Evolutionary conservation across 2,329 filamentous ascomycete genomes (phyloP).

Genomic region (Chaetomiaceae sp.): DNA sequence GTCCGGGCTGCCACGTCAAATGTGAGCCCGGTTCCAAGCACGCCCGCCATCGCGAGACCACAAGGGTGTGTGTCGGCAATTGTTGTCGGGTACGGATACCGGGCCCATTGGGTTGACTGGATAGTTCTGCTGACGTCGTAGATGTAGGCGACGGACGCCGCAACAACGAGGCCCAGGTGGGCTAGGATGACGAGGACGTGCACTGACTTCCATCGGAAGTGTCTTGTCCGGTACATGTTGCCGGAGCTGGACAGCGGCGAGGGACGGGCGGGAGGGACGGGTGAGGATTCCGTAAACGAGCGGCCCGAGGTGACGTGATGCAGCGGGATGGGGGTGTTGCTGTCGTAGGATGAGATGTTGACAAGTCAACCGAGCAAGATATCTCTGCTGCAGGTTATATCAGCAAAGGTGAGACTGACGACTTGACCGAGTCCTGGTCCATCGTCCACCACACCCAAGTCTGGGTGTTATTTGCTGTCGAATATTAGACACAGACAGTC

Average conservation of each 20-base stretch:
- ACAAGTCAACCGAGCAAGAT: too few species aligned
- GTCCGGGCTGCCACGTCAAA: constrained; percentile 14
- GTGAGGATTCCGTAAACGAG: background rate
- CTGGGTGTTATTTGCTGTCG: too few species aligned
- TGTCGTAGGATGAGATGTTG: too few species aligned
- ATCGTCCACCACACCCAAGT: too few species aligned
- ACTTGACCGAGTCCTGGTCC: too few species aligned
- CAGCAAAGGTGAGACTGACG: too few species aligned
- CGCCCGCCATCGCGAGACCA: background rate
- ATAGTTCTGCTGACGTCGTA: constrained; percentile 15
- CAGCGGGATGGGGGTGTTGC: too few species aligned
- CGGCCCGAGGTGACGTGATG: background rate
- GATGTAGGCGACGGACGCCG: constrained; percentile 17
- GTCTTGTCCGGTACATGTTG: constrained; percentile 15
- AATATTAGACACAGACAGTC: too few species aligned
- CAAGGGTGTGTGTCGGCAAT: constrained; percentile 2
- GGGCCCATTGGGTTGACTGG: background rate
- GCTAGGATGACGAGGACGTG: constrained; percentile 21
- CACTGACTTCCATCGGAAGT: constrained; percentile 24
- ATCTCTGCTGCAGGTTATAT: too few species aligned
- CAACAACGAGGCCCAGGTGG: constrained; percentile 22
- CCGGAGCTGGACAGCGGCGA: too few species aligned
- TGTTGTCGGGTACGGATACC: background rate
- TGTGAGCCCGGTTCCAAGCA: background rate
- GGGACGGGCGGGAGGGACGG: background rate